Percentiles rank a stretch among this genome's conserved stretches.
phyloP scores from a whole-genome alignment of 371 early-diverging fungal species.

The Umbelopsis sp. region DNA sequence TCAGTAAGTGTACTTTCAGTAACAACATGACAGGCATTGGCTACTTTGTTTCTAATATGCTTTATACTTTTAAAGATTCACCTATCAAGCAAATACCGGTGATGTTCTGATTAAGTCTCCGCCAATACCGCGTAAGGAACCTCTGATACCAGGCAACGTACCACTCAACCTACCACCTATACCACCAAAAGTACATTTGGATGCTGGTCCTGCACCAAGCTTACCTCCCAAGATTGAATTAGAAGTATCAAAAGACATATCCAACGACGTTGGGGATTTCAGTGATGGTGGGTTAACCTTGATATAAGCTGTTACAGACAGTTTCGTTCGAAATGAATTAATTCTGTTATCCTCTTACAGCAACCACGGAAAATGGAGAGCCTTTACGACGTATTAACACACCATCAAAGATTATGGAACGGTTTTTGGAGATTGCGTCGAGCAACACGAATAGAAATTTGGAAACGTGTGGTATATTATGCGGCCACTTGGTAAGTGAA shows the following conservation, averaged over 20 bases:
- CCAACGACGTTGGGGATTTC: not conserved
- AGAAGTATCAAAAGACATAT: not conserved
- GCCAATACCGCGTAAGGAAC: constrained; percentile 14
- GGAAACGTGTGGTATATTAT: constrained; percentile 91
- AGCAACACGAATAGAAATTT: constrained; percentile 78
- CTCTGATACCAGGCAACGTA: constrained; percentile 35
- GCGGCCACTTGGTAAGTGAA: constrained; percentile 67
- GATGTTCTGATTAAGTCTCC: constrained; percentile 8
- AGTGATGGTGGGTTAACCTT: not conserved
- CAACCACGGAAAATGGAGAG: constrained; percentile 62
- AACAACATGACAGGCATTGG: not conserved
- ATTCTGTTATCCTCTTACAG: constrained; percentile 21
- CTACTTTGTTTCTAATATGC: no score
- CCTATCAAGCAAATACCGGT: not conserved
- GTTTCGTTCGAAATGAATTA: not conserved
- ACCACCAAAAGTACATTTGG: constrained; percentile 31
- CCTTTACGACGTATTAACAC: constrained; percentile 71
- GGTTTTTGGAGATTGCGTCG: constrained; percentile 77
- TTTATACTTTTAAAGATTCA: not conserved
- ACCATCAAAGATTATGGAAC: constrained; percentile 61
- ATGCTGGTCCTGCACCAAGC: constrained; percentile 10
- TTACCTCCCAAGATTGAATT: constrained; percentile 22
- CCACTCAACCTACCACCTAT: constrained; percentile 30
- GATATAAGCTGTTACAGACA: not conserved
- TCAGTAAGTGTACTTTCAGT: not conserved